phyloP scores from a whole-genome alignment of 345 rosid genomes.

The Eucalyptus tenuipes region DNA sequence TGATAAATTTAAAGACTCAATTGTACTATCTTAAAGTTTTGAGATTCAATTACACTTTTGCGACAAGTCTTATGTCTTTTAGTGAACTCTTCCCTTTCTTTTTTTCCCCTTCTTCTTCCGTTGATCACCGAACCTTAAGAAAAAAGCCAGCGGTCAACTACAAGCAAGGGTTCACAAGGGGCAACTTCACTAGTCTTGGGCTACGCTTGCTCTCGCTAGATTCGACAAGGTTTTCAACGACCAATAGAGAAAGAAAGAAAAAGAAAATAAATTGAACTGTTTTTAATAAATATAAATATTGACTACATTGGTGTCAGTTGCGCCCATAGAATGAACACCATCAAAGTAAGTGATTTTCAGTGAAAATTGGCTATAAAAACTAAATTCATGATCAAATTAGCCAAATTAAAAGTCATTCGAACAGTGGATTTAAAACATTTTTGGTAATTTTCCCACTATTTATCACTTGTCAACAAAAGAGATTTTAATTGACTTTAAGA shows the following conservation, averaged over 20 bases:
- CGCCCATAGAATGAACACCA: background rate
- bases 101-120: background rate
- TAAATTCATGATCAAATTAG: background rate
- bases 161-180: background rate
- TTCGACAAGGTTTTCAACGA: rapidly evolving
- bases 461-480: background rate
- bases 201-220: background rate
- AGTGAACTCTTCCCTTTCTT: background rate
- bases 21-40: too few species aligned
- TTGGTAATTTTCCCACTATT: too few species aligned
- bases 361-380: too few species aligned
- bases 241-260: background rate
- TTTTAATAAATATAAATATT: too few species aligned
- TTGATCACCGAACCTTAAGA: background rate
- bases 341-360: rapidly evolving
- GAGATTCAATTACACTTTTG: too few species aligned
- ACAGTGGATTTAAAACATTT: background rate
- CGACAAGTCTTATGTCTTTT: too few species aligned
- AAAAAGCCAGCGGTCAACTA: rapidly evolving
- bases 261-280: too few species aligned
- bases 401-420: too few species aligned
- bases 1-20: rapidly evolving
- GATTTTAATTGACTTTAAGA: background rate
- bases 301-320: background rate
- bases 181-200: background rate